Evolutionary conservation across 768 basidiomycete genomes (phyloP), one percentile per base, ranked within the genome.

Genomic region (Tulasnella sp.): DNA sequence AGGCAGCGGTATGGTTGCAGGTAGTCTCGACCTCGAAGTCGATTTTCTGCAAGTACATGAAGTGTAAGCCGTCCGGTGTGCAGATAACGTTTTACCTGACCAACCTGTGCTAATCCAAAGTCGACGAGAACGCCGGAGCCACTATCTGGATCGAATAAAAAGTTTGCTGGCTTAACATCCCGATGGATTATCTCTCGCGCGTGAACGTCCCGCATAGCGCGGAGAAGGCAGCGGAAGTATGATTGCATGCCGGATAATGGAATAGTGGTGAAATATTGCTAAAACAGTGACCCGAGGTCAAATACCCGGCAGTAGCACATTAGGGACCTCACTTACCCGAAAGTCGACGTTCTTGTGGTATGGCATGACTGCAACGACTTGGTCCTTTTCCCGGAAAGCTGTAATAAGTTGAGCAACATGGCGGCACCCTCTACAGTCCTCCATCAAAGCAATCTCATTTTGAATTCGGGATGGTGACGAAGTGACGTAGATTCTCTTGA

Each of bases 111-210:
- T 4, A 99, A 88, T 26, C 98, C 98, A 83, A 98, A 98, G 84
- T 99, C 98, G 81, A 94, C 95, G 10, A 99, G 85, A 0, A 92
- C 93, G 32, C 98, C 98, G 16, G 90, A 86, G 13, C 92, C 92
- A 9, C 91, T 92, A 48, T 87, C 89, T 48, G 94, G 91, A 83
- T 99, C 94, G 83, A 92, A 98, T 46, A 99, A 87, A 83, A 99
- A 99, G 84, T 99, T 99, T 79, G 96, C 97, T 29, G 97, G 96
- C 83, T 99, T 99, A 81, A 99, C 94, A 84, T 99, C 97, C 69
- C 97, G 93, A 83, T 99, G 97, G 74, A 99, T 93, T 81, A 99
- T 92, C 6, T 89, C 89, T 75, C 95, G 88, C 15, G 90, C 86
- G 83, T 99, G 96, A 35, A 95, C 92, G 82, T 97, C 95, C 71